Evolutionary conservation across 208 protist genomes (phyloP).

Genomic region (Spironucleus salmonicida): DNA sequence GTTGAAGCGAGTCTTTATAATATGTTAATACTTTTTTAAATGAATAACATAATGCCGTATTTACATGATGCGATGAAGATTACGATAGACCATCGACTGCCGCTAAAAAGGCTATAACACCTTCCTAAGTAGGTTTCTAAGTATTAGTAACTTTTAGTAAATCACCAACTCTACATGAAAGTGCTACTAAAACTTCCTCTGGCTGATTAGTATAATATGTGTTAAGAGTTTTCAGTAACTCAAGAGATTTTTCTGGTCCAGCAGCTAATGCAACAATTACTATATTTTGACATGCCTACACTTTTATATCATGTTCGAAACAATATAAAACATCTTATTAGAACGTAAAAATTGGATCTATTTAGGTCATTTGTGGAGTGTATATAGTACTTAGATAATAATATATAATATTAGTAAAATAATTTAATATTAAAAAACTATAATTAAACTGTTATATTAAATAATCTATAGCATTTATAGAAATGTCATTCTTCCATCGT

Average conservation of each 20-base stretch:
- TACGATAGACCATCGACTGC: background rate
- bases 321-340: too few relatives aligned
- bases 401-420: too few relatives aligned
- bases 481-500: too few relatives aligned
- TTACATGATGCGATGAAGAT: background rate
- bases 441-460: too few relatives aligned
- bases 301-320: background rate
- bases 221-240: background rate
- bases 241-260: constrained; percentile 1
- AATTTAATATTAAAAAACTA: too few relatives aligned
- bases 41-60: background rate
- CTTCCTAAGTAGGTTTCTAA: background rate
- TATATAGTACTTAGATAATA: too few relatives aligned
- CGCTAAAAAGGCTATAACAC: background rate
- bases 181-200: constrained; percentile 2
- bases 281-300: background rate
- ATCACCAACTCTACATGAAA: background rate
- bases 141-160: background rate
- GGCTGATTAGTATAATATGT: background rate
- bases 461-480: too few relatives aligned
- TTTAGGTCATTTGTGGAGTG: too few relatives aligned
- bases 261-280: background rate
- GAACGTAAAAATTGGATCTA: too few relatives aligned
- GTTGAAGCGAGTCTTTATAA: background rate
- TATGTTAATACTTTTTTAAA: background rate